These are phyloP conservation scores for Albatrellus ellisii DNA, from an alignment of 768 basidiomycete genomes.

Conservation along the genomic window DNA sequence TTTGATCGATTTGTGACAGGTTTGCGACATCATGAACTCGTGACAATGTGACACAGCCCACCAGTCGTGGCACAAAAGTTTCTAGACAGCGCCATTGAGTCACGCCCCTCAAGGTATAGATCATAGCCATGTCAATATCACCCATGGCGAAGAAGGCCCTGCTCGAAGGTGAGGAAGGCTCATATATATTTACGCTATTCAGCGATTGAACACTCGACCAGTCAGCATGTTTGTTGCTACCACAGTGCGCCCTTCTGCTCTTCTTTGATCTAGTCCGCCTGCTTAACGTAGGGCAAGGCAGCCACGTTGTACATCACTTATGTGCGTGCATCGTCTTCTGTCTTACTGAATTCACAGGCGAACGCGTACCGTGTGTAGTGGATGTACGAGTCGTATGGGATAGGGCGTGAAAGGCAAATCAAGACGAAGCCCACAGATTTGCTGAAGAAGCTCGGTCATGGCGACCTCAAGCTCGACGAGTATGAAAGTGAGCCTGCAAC, in stretches of 20 bases:
- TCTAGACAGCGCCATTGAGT: too few relatives aligned
- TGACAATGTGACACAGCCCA: too few relatives aligned
- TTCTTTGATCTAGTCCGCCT: background rate
- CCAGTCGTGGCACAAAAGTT: too few relatives aligned
- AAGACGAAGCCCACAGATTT: conserved; percentile 61
- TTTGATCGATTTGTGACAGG: too few relatives aligned
- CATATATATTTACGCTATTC: background rate
- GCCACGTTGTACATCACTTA: conserved; percentile 67
- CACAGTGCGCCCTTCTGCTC: conserved; percentile 27
- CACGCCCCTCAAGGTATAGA: too few relatives aligned
- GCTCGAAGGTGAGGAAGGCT: conserved; percentile 16
- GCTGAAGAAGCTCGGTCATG: conserved; percentile 58
- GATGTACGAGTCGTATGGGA: conserved; percentile 41
- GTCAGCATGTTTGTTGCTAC: conserved; percentile 34
- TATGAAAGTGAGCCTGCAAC: conserved; percentile 59
- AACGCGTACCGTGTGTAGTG: conserved; percentile 42
- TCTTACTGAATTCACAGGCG: background rate
- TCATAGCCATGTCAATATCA: conserved; percentile 15
- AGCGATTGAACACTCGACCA: conserved; percentile 10
- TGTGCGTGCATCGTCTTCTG: conserved; percentile 27
- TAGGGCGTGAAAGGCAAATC: conserved; percentile 41
- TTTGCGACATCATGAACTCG: too few relatives aligned
- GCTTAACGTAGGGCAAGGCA: conserved; percentile 32
- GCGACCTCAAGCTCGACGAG: conserved; percentile 68
- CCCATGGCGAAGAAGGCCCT: conserved; percentile 15